Base-by-base conservation (phyloP, 1,284 basidiomycete species). In the Fomitiporia mediterranea region DNA sequence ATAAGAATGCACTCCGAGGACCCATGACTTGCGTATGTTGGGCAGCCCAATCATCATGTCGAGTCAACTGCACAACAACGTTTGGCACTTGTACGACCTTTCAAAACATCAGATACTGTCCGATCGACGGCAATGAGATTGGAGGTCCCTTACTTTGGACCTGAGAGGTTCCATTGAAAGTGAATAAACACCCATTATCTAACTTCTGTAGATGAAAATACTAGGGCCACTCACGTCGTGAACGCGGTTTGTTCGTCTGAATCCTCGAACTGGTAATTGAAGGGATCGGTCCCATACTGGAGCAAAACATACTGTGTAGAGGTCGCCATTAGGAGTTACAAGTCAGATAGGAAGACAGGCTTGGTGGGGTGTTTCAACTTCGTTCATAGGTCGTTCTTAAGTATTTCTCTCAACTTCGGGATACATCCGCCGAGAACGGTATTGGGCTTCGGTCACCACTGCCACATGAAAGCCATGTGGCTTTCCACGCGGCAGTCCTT, bases 11-110 rank as follows among this genome's bases (percentile, higher is more conserved):
- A 44, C 79, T 83, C 57, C 75, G 77, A 13, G 87, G 86, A 11
- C 87, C 87, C 80, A 86, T 81, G 60, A 88, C 81, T 49, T 72
- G 73, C 19, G 80, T 76, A 63, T 86, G 80, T 53, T 80, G 80
- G 61, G 80, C 74, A 19, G 79, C 73, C 86, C 87, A 89, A 25
- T 70, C 72, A 0, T 74, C 68, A 64, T 89, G 84, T 25, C 86
- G 80, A 37, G 75, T 74, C 48, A 89, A 70, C 60, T 80, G 77
- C 58, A 86, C 74, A 60, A 89, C 74, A 25, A 78, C 69, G 67
- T 84, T 88, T 21, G 83, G 81, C 51, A 70, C 73, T 57, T 76
- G 51, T 25, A 53, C 34, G 30, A 53, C 37, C 60, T 55, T 42
- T 37, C 17, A 8, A 43, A 27, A 27, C 4, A 34, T 32, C 8